Base-by-base conservation (phyloP, 2,329 filamentous ascomycete genomes). In the Chrysoporthe deuterocubensis region DNA sequence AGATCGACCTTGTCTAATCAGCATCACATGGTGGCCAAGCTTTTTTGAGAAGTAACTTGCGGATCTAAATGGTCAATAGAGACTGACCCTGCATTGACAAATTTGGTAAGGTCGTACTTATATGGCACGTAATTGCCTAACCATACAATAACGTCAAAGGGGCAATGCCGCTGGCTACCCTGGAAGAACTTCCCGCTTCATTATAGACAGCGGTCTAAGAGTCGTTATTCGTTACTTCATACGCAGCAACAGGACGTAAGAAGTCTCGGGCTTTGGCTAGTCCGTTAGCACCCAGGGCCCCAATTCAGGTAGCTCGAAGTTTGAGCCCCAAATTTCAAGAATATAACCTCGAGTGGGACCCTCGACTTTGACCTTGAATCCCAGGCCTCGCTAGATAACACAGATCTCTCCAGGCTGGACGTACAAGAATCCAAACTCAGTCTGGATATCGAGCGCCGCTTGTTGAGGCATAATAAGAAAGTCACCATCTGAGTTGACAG, bases 61-160 rank as follows among this genome's bases (percentile, higher is more conserved):
- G 89, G 89, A 71, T 91, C 89, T 0, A 87, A 87, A 71, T 90
- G 89, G 73, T 90, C 88, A 71, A 84, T 89, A 3, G 85, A 88
- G 63, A 89, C 86, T 37, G 81, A 85, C 5, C 88, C 88, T 26
- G 90, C 86, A 59, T 84, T 84, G 73, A 85, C 87, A 78, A 90
- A 90, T 42, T 87, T 85, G 50, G 86, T 87, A 0, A 91, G 80
- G 71, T 90, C 88, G 76, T 91, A 91, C 75, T 90, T 91, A 81
- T 87, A 90, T 0, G 89, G 89, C 66, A 87, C 86, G 76, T 90
- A 90, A 68, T 85, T 86, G n/a, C 89, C 89, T 72, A 90, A 88
- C 88, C 88, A 90, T 21, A 87, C 87, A 16, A 91, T 88, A 2
- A 90, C 83, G 71, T 91, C 88, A 72, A 90, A 91, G 0, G 89